Percentiles rank a stretch among this genome's conserved stretches.
phyloP scores from a whole-genome alignment of 1,139 yeast genomes.

The Torulaspora globosa region DNA sequence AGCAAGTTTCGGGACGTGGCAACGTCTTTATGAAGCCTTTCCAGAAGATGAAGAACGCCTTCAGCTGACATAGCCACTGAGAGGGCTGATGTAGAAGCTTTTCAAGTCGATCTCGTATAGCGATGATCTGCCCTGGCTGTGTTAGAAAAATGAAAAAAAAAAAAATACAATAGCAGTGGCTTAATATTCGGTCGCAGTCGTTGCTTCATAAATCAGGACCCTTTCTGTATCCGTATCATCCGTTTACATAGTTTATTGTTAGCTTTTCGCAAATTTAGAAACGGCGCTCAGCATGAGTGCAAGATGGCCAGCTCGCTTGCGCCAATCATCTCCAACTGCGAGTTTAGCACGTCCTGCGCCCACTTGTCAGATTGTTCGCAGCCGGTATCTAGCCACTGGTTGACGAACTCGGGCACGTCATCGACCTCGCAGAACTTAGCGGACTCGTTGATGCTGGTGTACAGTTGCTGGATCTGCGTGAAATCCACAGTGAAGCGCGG shows the following conservation, averaged over 20 bases:
- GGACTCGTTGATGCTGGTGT: constrained; percentile 21
- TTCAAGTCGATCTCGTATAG: neutral
- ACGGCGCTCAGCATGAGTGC: constrained; percentile 6
- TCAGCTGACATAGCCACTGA: neutral
- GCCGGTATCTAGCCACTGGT: constrained; percentile 25
- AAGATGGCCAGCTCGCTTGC: constrained; percentile 13
- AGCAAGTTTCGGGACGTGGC: neutral
- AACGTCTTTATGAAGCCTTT: neutral
- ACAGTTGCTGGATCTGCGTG: constrained; percentile 22
- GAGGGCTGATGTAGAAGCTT: neutral
- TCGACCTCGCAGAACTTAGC: constrained; percentile 21
- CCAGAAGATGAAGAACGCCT: neutral
- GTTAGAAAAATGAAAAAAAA: neutral
- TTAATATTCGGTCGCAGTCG: neutral
- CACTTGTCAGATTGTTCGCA: neutral
- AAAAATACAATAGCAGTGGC: neutral
- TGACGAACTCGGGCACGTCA: constrained; percentile 23
- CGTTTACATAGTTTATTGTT: neutral
- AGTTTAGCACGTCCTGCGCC: constrained; percentile 9
- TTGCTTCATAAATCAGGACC: neutral
- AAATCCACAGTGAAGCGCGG: constrained; percentile 26
- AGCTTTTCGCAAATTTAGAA: neutral
- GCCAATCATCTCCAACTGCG: constrained; percentile 13
- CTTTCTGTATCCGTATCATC: neutral
- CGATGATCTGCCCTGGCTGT: neutral